These are phyloP conservation scores for Phytophthora litchii DNA, from an alignment of 352 stramenopile genomes.

Conservation along the genomic window DNA sequence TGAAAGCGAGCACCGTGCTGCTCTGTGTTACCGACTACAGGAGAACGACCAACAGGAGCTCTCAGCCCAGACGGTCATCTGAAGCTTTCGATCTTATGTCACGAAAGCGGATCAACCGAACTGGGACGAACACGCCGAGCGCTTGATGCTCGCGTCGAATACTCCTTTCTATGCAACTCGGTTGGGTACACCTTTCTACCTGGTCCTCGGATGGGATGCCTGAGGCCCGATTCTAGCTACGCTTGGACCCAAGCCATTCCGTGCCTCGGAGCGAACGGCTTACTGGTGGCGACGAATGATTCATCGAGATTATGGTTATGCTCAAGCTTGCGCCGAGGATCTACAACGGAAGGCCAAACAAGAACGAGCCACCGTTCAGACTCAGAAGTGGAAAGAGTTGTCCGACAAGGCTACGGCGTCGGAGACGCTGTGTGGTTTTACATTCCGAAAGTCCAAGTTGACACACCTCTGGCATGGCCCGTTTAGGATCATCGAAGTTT, in stretches of 20 bases:
- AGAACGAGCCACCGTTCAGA: no score
- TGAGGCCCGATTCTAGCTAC: background rate
- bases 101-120: background rate
- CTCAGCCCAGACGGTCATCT: background rate
- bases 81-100: background rate
- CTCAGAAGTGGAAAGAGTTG: no score
- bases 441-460: no score
- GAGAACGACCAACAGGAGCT: background rate
- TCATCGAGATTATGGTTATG: no score
- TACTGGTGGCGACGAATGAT: background rate
- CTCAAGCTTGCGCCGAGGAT: no score
- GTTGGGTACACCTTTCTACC: background rate
- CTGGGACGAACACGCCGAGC: background rate
- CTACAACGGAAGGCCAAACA: no score
- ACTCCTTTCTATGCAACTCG: background rate
- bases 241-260: background rate
- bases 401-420: no score
- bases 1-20: background rate
- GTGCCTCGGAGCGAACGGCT: background rate
- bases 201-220: background rate
- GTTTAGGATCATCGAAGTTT: no score
- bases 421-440: no score
- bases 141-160: background rate
- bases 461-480: no score
- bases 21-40: background rate